phyloP scores from a whole-genome alignment of 768 basidiomycete genomes.

The Gloeopeniophorella convolvens region DNA sequence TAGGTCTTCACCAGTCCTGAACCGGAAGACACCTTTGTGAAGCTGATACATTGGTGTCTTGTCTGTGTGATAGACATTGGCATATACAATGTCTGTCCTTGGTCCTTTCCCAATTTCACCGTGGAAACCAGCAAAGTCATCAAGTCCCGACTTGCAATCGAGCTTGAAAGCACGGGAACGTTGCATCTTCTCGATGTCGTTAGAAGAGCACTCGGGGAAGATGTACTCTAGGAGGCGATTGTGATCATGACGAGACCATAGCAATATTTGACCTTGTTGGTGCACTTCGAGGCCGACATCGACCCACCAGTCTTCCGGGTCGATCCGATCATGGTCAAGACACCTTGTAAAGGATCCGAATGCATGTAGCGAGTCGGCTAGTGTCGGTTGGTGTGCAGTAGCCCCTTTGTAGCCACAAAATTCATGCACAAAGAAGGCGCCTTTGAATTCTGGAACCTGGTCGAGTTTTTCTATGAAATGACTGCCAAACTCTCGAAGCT shows the following conservation, averaged over 20 bases:
- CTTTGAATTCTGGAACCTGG: background rate
- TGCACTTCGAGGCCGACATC: background rate
- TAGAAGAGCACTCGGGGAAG: background rate
- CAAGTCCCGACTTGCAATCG: background rate
- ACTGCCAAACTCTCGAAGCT: background rate
- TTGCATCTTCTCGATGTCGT: background rate
- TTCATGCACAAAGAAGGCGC: background rate
- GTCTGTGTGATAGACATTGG: background rate
- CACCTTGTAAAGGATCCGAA: background rate
- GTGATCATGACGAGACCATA: background rate
- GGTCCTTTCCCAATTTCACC: background rate
- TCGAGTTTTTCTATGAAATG: background rate
- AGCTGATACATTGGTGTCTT: background rate
- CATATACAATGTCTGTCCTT: background rate
- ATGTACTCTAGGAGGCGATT: background rate
- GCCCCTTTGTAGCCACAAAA: background rate
- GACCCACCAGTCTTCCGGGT: background rate
- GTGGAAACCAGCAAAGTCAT: background rate
- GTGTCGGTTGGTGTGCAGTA: background rate
- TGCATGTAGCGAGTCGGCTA: background rate
- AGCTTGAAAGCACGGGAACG: background rate
- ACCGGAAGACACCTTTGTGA: too few species aligned
- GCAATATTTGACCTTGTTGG: background rate
- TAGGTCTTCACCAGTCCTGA: too few species aligned
- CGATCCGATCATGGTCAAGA: background rate